Percentiles rank a stretch among this genome's conserved stretches.
Evolutionary conservation across 371 early-diverging fungal genomes (phyloP).

Genomic region (Zancudomyces culisetae): DNA sequence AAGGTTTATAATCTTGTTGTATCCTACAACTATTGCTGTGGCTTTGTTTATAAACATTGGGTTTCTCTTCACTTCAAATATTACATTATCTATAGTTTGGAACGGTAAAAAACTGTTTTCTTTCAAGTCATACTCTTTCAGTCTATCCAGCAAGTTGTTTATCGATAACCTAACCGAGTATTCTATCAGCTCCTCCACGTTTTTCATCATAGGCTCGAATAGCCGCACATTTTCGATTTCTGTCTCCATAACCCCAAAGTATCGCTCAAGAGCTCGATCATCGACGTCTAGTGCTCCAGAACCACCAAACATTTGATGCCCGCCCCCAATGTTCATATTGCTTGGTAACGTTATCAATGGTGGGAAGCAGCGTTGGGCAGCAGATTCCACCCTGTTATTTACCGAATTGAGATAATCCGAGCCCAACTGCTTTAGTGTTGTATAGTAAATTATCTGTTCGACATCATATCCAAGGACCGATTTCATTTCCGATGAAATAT

Average conservation of each 20-base stretch:
- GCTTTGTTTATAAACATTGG: no score
- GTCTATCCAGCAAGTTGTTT: no score
- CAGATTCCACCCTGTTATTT: background rate
- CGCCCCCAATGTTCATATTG: background rate
- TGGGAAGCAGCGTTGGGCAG: background rate
- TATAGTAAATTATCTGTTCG: background rate
- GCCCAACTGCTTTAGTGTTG: background rate
- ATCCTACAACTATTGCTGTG: no score
- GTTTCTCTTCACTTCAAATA: no score
- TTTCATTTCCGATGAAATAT: background rate
- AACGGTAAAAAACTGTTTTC: no score
- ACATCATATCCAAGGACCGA: background rate
- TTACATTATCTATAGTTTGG: no score
- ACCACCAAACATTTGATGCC: background rate
- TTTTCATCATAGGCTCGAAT: background rate
- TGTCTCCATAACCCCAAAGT: background rate
- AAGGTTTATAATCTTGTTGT: no score
- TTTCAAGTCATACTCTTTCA: no score
- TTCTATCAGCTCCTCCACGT: background rate
- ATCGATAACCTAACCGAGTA: no score
- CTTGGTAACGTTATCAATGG: background rate
- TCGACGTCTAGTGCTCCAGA: background rate
- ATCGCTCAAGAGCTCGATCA: background rate
- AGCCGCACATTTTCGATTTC: background rate
- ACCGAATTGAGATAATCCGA: background rate